Percentiles rank a stretch among this genome's conserved stretches.
Evolutionary conservation across 305 asterid genomes (phyloP).

Genomic region (Euphrasia arctica): DNA sequence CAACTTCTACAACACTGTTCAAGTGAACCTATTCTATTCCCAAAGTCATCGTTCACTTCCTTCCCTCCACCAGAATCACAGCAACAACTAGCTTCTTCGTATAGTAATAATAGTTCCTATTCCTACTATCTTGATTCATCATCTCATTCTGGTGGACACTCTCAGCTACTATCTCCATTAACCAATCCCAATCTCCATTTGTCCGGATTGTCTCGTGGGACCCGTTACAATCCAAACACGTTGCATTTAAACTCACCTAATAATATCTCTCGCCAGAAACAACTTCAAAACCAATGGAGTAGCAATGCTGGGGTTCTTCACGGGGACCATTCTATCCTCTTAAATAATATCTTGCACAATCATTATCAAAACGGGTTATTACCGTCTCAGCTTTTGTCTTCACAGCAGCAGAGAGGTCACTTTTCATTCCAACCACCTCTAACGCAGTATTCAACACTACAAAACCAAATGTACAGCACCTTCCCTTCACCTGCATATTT

Average conservation of each 20-base stretch:
- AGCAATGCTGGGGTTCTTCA: conserved; percentile 52
- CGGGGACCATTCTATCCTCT: conserved; percentile 54
- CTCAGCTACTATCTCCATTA: conserved; percentile 49
- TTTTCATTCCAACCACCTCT: conserved; percentile 60
- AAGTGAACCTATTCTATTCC: conserved; percentile 80
- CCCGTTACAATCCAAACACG: conserved; percentile 47
- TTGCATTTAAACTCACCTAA: conserved; percentile 43
- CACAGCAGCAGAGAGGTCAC: conserved; percentile 37
- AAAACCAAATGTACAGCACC: conserved; percentile 55
- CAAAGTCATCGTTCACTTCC: conserved; percentile 80
- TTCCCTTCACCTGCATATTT: conserved; percentile 66
- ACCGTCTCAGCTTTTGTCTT: conserved; percentile 51
- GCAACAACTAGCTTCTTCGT: conserved; percentile 59
- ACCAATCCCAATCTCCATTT: conserved; percentile 43
- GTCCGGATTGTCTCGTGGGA: conserved; percentile 50
- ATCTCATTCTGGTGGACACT: conserved; percentile 44
- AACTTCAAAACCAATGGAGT: conserved; percentile 65
- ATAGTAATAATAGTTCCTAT: conserved; percentile 34
- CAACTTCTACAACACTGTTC: conserved; percentile 67
- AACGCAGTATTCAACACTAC: conserved; percentile 55
- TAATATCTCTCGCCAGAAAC: conserved; percentile 42
- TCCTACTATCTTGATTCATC: conserved; percentile 47
- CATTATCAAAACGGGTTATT: conserved; percentile 65
- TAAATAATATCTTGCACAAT: conserved; percentile 56
- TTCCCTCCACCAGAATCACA: conserved; percentile 72